phyloP scores from a whole-genome alignment of 257 asterid genomes.

The Thymus mandschuricus region DNA sequence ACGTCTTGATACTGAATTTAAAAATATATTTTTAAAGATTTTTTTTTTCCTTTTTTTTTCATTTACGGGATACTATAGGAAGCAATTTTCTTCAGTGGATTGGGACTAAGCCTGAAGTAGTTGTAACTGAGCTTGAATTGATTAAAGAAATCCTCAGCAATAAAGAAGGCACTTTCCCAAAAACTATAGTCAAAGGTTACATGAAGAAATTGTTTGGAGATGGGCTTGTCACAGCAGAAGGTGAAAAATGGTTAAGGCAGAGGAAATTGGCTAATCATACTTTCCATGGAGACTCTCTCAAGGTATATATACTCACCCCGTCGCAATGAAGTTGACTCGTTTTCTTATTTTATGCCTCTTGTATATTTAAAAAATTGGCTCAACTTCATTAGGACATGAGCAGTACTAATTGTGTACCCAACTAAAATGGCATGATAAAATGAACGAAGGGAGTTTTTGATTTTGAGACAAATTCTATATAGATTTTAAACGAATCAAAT shows the following conservation, averaged over 20 bases:
- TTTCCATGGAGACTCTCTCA: constrained; percentile 58
- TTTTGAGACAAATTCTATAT: too few relatives aligned
- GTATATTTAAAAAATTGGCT: too few relatives aligned
- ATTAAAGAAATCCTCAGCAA: constrained; percentile 55
- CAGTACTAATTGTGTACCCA: too few relatives aligned
- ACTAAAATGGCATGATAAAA: too few relatives aligned
- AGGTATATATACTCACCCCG: constrained; percentile 31
- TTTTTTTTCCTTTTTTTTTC: too few relatives aligned
- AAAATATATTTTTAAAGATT: too few relatives aligned
- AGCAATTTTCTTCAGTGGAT: constrained; percentile 49
- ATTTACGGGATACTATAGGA: too few relatives aligned
- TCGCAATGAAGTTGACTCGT: background rate
- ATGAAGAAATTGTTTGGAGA: constrained; percentile 47
- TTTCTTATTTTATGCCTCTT: too few relatives aligned
- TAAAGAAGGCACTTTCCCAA: constrained; percentile 41
- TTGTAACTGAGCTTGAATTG: constrained; percentile 54
- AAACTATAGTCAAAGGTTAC: constrained; percentile 16
- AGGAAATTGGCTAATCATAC: constrained; percentile 63
- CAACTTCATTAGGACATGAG: too few relatives aligned
- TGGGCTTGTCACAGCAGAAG: constrained; percentile 48
- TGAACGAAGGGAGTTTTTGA: too few relatives aligned
- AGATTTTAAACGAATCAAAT: too few relatives aligned
- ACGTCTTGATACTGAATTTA: too few relatives aligned
- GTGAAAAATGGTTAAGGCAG: constrained; percentile 56
- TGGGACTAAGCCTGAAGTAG: constrained; percentile 48